These are phyloP conservation scores for Mortierella sp. DNA, from an alignment of 371 early-diverging fungal genomes.

Conservation along the genomic window DNA sequence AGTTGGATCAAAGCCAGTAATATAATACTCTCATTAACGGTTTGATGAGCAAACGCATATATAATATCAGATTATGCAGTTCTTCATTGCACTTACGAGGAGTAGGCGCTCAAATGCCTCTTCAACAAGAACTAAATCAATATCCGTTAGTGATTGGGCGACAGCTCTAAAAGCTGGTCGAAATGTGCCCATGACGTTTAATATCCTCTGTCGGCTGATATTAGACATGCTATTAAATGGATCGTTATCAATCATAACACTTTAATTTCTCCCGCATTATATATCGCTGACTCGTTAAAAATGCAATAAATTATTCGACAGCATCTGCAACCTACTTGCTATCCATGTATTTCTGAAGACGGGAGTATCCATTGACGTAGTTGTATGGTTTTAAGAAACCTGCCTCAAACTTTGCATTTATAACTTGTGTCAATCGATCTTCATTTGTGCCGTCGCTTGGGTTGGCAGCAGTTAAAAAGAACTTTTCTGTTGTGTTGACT, in stretches of 20 bases:
- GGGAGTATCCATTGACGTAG: conserved; percentile 91
- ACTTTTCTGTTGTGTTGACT: conserved; percentile 83
- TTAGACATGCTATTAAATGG: conserved; percentile 73
- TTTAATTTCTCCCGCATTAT: neutral
- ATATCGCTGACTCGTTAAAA: neutral
- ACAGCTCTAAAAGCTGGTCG: conserved; percentile 87
- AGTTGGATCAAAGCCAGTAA: neutral
- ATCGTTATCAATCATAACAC: neutral
- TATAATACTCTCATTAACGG: neutral
- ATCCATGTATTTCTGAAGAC: conserved; percentile 92
- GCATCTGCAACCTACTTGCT: conserved; percentile 66
- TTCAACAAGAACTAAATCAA: conserved; percentile 92
- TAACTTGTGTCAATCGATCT: conserved; percentile 88
- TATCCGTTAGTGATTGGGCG: conserved; percentile 91
- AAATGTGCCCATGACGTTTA: conserved; percentile 89
- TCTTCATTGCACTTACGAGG: conserved; percentile 60
- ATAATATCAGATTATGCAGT: too few species aligned
- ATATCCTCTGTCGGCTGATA: conserved; percentile 78
- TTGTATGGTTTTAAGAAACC: conserved; percentile 95
- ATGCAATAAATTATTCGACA: too few species aligned
- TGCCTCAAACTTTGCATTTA: conserved; percentile 93
- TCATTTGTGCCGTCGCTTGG: conserved; percentile 85
- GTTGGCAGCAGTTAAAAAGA: conserved; percentile 91
- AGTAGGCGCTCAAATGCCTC: conserved; percentile 94
- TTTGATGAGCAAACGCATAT: neutral